Evolutionary conservation across 768 basidiomycete genomes (phyloP), one percentile per base, ranked within the genome.

Genomic region (Amyloporia xantha): DNA sequence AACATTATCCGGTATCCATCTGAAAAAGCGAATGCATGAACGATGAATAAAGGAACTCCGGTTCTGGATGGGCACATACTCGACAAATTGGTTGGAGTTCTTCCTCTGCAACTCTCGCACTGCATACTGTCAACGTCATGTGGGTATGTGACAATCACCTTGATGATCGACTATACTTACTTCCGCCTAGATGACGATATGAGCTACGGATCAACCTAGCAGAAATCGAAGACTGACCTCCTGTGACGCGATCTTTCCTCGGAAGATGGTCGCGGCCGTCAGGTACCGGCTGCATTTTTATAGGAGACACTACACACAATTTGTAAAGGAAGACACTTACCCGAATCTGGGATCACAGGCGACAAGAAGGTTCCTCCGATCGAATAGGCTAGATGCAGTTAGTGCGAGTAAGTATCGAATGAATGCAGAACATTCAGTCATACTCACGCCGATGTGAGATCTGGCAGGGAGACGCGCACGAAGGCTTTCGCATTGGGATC

Each of bases 1-100:
- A 7, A 92, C 84, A 54, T 92, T 91, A 65, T 91, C 91, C 5
- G 90, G 90, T 55, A 92, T 91, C 91, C 90, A 91, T 57, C 85
- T 88, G 48, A n/a, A 45, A 26, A 44, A 44, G n/a, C n/a, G n/a
- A n/a, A n/a, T n/a, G n/a, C n/a, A n/a, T n/a, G n/a, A n/a, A n/a
- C n/a, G n/a, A n/a, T n/a, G n/a, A n/a, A n/a, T n/a, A n/a, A n/a
- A n/a, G n/a, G n/a, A n/a, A n/a, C n/a, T n/a, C n/a, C n/a, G 19
- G 26, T 9, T 21, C 24, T 39, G 15, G 44, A 26, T 27, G 21
- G 41, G 33, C 7, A 68, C 81, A 50, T 64, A 91, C 86, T 92
- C 89, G 15, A 91, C 89, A 55, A 92, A 92, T 35, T 78, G 74
- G 44, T 69, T 64, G 4, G 86, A 85, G 54, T 87, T 82, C 67